phyloP scores from a whole-genome alignment of 805 yeast genomes.

The Cyberlindnera veronae region DNA sequence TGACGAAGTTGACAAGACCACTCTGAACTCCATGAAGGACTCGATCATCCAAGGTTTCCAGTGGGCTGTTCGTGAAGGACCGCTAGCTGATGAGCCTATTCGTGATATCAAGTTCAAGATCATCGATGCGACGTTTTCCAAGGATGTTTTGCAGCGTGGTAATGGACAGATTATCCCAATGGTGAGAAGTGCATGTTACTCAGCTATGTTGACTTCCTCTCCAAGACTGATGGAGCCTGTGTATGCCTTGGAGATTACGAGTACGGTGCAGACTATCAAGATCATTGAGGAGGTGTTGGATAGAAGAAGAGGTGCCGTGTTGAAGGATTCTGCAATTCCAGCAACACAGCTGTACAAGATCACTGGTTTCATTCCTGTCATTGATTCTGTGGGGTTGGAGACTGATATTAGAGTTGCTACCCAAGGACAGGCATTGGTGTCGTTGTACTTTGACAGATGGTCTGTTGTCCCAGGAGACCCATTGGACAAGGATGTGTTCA shows the following conservation, averaged over 20 bases:
- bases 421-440: conserved; percentile 73
- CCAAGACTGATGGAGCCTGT: conserved; percentile 85
- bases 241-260: conserved; percentile 55
- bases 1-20: conserved; percentile 60
- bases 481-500: conserved; percentile 56
- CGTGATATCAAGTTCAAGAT: conserved; percentile 68
- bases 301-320: conserved; percentile 66
- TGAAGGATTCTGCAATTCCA: conserved; percentile 49
- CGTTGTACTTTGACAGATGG: conserved; percentile 69
- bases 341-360: conserved; percentile 69
- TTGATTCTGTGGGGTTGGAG: conserved; percentile 87
- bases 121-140: conserved; percentile 53
- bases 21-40: conserved; percentile 44
- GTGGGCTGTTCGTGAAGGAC: conserved; percentile 85
- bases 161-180: conserved; percentile 78
- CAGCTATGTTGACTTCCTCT: conserved; percentile 71
- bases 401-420: conserved; percentile 78
- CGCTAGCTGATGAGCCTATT: conserved; percentile 84
- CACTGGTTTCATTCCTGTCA: conserved; percentile 72
- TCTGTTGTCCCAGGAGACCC: conserved; percentile 88
- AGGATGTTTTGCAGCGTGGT: conserved; percentile 45
- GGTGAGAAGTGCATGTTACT: conserved; percentile 77
- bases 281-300: conserved; percentile 49
- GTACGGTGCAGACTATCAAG: conserved; percentile 45
- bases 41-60: conserved; percentile 72